Evolutionary conservation across 345 rosid species (phyloP).

Genomic region (Euphorbia tirucalli): DNA sequence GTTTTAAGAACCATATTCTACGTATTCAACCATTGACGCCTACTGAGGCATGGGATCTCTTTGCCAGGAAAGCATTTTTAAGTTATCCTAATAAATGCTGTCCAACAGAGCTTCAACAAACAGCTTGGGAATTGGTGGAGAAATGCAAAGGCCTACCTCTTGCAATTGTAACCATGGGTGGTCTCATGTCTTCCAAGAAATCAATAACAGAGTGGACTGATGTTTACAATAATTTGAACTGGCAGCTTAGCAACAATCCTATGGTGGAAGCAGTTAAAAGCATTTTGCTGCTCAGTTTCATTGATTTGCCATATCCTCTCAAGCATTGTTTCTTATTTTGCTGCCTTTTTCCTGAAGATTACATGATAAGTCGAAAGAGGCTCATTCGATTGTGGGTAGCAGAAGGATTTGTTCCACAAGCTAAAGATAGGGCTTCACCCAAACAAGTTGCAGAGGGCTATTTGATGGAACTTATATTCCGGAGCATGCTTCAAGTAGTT

Average conservation of each 20-base stretch:
- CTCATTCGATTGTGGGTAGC: conserved; percentile 38
- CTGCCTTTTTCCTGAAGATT: conserved; percentile 32
- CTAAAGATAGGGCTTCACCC: conserved; percentile 1
- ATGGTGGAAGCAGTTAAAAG: conserved; percentile 29
- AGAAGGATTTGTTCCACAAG: conserved; percentile 33
- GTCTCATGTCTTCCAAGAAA: conserved; percentile 19
- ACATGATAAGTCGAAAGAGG: conserved; percentile 23
- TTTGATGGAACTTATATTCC: conserved; percentile 34
- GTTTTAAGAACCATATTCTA: neutral
- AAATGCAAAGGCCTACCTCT: conserved; percentile 21
- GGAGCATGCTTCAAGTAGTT: conserved; percentile 41
- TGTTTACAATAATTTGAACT: conserved; percentile 28
- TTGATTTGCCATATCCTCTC: conserved; percentile 23
- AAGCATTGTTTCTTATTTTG: conserved; percentile 26
- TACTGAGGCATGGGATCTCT: conserved; percentile 19
- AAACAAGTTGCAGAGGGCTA: conserved; percentile 38
- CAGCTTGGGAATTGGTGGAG: conserved; percentile 4
- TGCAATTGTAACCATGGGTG: conserved; percentile 19
- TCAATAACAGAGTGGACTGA: conserved; percentile 18
- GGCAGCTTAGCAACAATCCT: conserved; percentile 29
- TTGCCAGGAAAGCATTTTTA: conserved; percentile 20
- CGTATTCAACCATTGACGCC: neutral
- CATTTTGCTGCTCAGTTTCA: conserved; percentile 36
- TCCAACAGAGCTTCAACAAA: conserved; percentile 4
- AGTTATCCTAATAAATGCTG: neutral